Evolutionary conservation across 2,329 filamentous ascomycete genomes (phyloP).

Genomic region (Xylariales sp.): DNA sequence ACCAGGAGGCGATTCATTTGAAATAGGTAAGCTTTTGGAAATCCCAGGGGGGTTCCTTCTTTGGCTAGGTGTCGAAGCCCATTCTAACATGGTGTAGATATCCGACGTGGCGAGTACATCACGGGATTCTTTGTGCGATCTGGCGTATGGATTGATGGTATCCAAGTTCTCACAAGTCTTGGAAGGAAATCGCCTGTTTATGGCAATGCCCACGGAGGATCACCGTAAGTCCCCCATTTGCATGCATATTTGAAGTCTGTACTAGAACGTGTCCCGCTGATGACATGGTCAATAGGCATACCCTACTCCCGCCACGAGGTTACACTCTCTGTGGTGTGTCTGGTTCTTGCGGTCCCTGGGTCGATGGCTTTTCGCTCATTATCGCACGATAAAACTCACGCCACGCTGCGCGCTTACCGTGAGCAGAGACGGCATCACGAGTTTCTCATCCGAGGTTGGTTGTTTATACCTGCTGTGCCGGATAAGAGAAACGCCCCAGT

Average conservation of each 20-base stretch:
- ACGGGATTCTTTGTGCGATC: constrained; percentile 81
- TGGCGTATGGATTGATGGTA: constrained; percentile 79
- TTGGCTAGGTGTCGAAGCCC: constrained; percentile 7
- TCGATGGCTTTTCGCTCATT: constrained; percentile 82
- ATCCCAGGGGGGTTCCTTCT: constrained; percentile 10
- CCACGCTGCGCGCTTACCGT: too few relatives aligned
- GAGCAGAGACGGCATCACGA: too few relatives aligned
- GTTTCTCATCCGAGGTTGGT: too few relatives aligned
- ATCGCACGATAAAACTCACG: constrained; percentile 59
- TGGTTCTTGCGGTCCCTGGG: constrained; percentile 74
- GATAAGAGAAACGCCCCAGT: too few relatives aligned
- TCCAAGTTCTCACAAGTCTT: constrained; percentile 84
- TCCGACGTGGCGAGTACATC: constrained; percentile 78
- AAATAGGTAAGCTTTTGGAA: constrained; percentile 57
- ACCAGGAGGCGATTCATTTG: constrained; percentile 66
- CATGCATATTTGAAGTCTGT: too few relatives aligned
- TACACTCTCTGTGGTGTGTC: constrained; percentile 86
- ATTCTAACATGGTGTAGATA: too few relatives aligned
- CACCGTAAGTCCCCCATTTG: constrained; percentile 65
- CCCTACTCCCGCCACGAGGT: constrained; percentile 81
- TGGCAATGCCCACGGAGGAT: constrained; percentile 76
- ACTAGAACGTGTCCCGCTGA: too few relatives aligned
- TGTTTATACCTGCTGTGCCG: too few relatives aligned
- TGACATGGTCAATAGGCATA: constrained; percentile 57
- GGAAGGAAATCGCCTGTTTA: constrained; percentile 83